Percentiles rank a stretch among this genome's conserved stretches.
Conservation (phyloP, 306 rosid genomes). For the Pyrus communis region DNA sequence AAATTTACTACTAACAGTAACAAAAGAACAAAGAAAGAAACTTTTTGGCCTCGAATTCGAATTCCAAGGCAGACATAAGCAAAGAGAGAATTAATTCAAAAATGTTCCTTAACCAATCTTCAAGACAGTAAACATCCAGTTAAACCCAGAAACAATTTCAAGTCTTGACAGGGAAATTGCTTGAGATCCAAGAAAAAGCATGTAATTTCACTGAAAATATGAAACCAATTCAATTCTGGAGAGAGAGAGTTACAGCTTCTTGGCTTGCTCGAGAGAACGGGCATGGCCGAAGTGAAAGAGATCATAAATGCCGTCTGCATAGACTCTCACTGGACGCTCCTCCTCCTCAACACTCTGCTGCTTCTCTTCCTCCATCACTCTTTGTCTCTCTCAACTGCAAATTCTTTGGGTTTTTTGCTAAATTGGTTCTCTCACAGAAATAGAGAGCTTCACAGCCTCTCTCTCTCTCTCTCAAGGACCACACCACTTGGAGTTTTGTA, state of each 20-base stretch:
- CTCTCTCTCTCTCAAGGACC: not conserved
- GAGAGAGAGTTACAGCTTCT: constrained; percentile 32
- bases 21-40: not conserved
- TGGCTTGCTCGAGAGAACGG: constrained; percentile 98
- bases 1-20: not conserved
- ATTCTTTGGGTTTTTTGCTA: not conserved
- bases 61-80: not conserved
- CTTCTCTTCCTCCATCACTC: not conserved
- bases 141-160: not conserved
- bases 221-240: not conserved
- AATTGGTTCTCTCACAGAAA: not conserved
- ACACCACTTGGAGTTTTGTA: not conserved
- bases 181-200: not conserved
- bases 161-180: not conserved
- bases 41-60: not conserved
- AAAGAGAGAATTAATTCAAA: not conserved
- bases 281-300: constrained; percentile 98
- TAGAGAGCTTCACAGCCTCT: not conserved
- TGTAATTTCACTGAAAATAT: not conserved
- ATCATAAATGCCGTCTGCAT: constrained; percentile 97
- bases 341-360: not conserved
- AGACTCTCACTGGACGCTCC: constrained; percentile 66
- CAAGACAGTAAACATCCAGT: not conserved
- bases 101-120: not conserved
- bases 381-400: not conserved